phyloP scores from a whole-genome alignment of 1,284 basidiomycete genomes.

The Ustilago nuda region DNA sequence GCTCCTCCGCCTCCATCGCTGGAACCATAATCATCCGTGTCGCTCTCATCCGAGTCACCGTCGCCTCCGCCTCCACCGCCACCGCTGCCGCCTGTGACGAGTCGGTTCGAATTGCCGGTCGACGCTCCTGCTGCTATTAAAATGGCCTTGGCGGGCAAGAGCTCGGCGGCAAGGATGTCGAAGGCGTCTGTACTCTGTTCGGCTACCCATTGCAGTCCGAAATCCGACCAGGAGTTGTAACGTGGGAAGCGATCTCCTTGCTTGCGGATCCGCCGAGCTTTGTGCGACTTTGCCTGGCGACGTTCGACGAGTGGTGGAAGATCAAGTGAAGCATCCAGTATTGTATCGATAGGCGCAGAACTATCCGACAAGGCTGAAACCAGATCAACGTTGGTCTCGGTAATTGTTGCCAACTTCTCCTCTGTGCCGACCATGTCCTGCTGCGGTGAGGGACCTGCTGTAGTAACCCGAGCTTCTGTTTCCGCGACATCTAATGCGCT shows the following conservation, averaged over 20 bases:
- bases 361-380: background rate
- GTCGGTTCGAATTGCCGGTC: constrained; percentile 10
- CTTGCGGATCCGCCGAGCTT: constrained; percentile 40
- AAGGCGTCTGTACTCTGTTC: constrained; percentile 33
- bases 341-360: background rate
- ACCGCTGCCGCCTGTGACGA: constrained; percentile 15
- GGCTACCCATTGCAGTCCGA: constrained; percentile 36
- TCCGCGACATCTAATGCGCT: background rate
- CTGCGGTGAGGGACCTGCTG: background rate
- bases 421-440: constrained; percentile 6
- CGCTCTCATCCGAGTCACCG: constrained; percentile 30
- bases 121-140: constrained; percentile 24
- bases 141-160: constrained; percentile 22
- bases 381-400: background rate
- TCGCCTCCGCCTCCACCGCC: constrained; percentile 22
- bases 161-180: constrained; percentile 24
- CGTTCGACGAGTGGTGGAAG: constrained; percentile 12
- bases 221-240: constrained; percentile 39
- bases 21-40: constrained; percentile 59
- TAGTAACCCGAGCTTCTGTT: background rate
- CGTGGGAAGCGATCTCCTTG: constrained; percentile 36
- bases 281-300: constrained; percentile 34
- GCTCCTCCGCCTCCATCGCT: constrained; percentile 55
- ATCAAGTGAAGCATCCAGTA: background rate
- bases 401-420: constrained; percentile 14